Percentiles rank a stretch among this genome's conserved stretches.
Evolutionary conservation across 257 asterid genomes (phyloP).

Genomic region (Solanum dulcamara): DNA sequence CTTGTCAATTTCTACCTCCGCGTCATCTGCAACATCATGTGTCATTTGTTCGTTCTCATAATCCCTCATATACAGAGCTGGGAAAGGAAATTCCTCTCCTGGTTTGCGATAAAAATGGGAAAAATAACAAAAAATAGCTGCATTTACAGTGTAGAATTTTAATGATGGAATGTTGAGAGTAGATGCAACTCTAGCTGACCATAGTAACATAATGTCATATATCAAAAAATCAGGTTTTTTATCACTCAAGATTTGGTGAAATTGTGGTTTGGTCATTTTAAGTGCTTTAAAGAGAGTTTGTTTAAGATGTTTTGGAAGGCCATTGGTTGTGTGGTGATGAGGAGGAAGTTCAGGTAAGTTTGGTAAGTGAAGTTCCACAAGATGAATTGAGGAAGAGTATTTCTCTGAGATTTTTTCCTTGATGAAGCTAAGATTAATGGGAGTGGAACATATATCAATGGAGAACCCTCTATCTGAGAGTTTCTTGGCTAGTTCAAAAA

Average conservation of each 20-base stretch:
- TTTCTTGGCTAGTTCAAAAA: constrained; percentile 25
- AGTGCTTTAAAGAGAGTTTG: constrained; percentile 21
- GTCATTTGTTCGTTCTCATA: background rate
- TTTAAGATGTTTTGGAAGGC: constrained; percentile 9
- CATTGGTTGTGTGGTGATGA: background rate
- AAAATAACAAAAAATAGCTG: constrained; percentile 12
- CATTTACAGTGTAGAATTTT: background rate
- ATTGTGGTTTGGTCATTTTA: constrained; percentile 8
- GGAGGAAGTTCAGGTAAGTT: background rate
- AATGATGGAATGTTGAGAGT: constrained; percentile 8
- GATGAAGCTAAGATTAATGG: constrained; percentile 28
- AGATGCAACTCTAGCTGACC: background rate
- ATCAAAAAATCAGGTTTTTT: constrained; percentile 28
- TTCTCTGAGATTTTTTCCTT: constrained; percentile 6
- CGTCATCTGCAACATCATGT: background rate
- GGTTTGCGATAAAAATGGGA: background rate
- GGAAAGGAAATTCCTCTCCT: constrained; percentile 22
- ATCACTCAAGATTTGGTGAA: constrained; percentile 2
- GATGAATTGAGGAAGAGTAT: constrained; percentile 11
- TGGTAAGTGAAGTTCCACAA: constrained; percentile 25
- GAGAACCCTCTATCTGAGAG: constrained; percentile 13
- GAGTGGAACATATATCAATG: background rate
- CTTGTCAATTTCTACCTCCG: background rate
- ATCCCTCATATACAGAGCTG: constrained; percentile 7
- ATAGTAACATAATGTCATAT: constrained; percentile 10